These are phyloP conservation scores for Zasmidium angulare DNA, from an alignment of 2,329 filamentous ascomycete species.

Conservation along the genomic window DNA sequence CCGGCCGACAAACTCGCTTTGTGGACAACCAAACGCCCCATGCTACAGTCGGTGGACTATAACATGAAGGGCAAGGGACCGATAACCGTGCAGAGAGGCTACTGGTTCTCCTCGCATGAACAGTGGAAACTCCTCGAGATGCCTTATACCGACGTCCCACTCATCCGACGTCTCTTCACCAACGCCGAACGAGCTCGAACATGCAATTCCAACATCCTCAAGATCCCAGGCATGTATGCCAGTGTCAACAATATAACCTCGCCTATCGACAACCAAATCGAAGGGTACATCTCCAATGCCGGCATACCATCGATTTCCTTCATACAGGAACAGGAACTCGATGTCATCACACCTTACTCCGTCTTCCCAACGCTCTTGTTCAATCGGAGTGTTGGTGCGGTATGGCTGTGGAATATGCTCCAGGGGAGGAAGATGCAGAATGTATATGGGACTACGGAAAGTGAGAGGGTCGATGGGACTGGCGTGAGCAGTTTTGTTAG, in stretches of 20 bases:
- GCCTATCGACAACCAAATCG: conserved; percentile 38
- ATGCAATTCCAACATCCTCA: conserved; percentile 43
- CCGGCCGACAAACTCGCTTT: conserved; percentile 37
- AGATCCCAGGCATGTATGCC: conserved; percentile 43
- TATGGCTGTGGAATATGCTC: conserved; percentile 46
- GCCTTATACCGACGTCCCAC: conserved; percentile 45
- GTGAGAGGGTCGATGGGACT: conserved; percentile 41
- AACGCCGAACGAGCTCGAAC: conserved; percentile 45
- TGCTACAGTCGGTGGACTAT: conserved; percentile 41
- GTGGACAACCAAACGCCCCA: conserved; percentile 42
- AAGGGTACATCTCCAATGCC: conserved; percentile 44
- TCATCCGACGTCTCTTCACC: conserved; percentile 42
- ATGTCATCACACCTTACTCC: conserved; percentile 45
- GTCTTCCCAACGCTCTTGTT: conserved; percentile 42
- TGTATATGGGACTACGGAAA: conserved; percentile 44
- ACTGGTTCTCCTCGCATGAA: conserved; percentile 46
- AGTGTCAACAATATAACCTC: conserved; percentile 47
- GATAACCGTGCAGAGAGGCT: conserved; percentile 45
- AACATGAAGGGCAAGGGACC: conserved; percentile 39
- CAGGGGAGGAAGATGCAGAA: conserved; percentile 48
- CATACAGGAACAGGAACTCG: conserved; percentile 42
- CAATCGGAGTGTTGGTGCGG: conserved; percentile 40
- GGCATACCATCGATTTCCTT: conserved; percentile 36
- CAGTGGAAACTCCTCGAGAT: conserved; percentile 46
- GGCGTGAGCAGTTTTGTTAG: conserved; percentile 42